A percentile compares a stretch with the other conserved stretches of the same genome.
phyloP scores from a whole-genome alignment of 495 filamentous ascomycete genomes.

The Aspergillus ellipticus region DNA sequence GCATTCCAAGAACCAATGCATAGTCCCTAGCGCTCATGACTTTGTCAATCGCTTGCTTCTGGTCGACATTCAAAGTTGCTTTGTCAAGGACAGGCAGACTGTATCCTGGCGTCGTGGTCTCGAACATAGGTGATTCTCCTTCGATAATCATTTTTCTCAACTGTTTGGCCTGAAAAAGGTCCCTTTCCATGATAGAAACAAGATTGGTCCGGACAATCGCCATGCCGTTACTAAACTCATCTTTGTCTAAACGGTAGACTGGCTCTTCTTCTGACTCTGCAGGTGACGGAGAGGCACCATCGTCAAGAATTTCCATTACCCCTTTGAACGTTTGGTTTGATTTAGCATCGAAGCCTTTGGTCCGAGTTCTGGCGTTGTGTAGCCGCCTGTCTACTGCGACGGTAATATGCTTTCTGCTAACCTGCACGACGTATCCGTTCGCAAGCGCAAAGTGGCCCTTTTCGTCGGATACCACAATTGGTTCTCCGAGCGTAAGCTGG shows the following conservation, averaged over 20 bases:
- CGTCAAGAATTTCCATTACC: conserved; percentile 79
- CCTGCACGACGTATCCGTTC: conserved; percentile 80
- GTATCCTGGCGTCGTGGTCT: conserved; percentile 56
- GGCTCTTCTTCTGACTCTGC: conserved; percentile 54
- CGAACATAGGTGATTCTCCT: conserved; percentile 68
- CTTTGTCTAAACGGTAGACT: conserved; percentile 87
- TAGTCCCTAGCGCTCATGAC: conserved; percentile 95
- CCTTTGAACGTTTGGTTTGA: conserved; percentile 82
- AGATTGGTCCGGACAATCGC: conserved; percentile 90
- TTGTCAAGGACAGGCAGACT: conserved; percentile 45
- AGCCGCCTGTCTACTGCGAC: conserved; percentile 86
- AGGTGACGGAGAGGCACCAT: conserved; percentile 36
- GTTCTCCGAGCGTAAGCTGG: conserved; percentile 83
- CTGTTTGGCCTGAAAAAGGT: conserved; percentile 64
- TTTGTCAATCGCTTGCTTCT: conserved; percentile 80
- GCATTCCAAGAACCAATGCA: conserved; percentile 94
- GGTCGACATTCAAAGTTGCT: conserved; percentile 75
- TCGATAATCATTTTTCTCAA: conserved; percentile 78
- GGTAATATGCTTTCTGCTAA: conserved; percentile 67
- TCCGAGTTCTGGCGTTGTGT: conserved; percentile 76
- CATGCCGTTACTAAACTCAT: conserved; percentile 98
- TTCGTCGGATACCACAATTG: conserved; percentile 95
- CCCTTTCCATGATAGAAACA: conserved; percentile 83
- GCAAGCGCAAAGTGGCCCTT: conserved; percentile 90
- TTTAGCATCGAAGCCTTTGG: conserved; percentile 66